Base-by-base conservation (phyloP, 768 basidiomycete species). In the Russula ochroleuca region DNA sequence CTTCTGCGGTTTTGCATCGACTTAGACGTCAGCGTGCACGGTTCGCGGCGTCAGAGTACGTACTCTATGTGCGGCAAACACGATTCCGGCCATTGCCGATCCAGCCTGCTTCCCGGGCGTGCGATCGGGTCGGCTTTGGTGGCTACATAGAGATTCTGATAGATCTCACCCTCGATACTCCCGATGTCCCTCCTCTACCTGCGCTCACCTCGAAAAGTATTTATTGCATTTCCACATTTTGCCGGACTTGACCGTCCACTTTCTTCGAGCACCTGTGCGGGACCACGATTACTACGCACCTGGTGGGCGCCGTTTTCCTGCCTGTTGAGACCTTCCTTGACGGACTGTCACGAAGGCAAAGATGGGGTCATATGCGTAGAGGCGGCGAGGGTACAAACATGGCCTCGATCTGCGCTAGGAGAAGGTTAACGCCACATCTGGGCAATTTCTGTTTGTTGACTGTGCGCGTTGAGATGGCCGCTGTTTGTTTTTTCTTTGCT, bases 341-440 rank as follows among this genome's bases (percentile, higher is more conserved):
- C 45, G 45, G 53, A 43, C 21, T 37, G 11, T 38, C 37, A n/a
- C 7, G 17, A 25, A 54, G 33, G 21, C 33, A 33, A 23, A 1
- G 33, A 48, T 13, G 57, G 21, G 23, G 9, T 49, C 21, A 19
- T 40, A 38, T n/a, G n/a, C n/a, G 21, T 9, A 37, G 35, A 37
- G 52, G 28, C 33, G 43, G 43, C n/a, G 19, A 19, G 28, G 17
- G 41, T 38, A 37, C 17, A 17, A 54, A 49, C 21, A 37, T 48
- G 51, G 47, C 11, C 33, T 45, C 54, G 59, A 65, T 65, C 64
- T 65, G 54, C 59, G 41, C 19, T 25, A 31, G 23, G n/a, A 37
- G 45, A 67, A 64, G 57, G 53, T 43, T 65, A 67, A 67, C 65
- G 65, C 65, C 65, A 65, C 65, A 64, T 56, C 57, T 50, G 25